Percentiles rank a stretch among this genome's conserved stretches.
Conservation (phyloP, 768 basidiomycete genomes). For the Trametes cingulata region DNA sequence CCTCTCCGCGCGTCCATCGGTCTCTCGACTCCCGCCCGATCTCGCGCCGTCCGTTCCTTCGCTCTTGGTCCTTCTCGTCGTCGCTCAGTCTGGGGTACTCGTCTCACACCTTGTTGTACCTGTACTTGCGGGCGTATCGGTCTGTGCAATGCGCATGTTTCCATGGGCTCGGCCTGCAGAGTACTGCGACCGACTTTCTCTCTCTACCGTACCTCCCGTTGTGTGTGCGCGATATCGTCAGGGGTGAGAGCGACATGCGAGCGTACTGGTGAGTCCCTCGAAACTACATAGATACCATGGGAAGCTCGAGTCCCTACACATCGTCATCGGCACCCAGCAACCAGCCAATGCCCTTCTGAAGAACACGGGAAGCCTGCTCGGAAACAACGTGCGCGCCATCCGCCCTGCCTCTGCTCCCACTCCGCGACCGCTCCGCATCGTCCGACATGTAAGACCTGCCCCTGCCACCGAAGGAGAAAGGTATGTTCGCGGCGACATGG, state of each 20-base stretch:
- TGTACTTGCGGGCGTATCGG: constrained; percentile 2
- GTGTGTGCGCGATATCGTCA: no score
- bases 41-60: constrained; percentile 1
- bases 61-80: not conserved
- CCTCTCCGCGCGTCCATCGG: not conserved
- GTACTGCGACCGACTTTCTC: constrained; percentile 7
- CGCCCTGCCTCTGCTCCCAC: constrained; percentile 29
- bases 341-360: constrained; percentile 95
- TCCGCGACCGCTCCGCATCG: constrained; percentile 43
- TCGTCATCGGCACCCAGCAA: constrained; percentile 83
- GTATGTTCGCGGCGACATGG: constrained; percentile 73
- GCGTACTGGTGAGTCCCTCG: not conserved
- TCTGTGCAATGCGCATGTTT: constrained; percentile 17
- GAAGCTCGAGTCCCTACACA: not conserved
- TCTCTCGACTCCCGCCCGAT: not conserved
- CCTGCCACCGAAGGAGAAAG: constrained; percentile 54
- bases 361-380: constrained; percentile 70
- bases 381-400: constrained; percentile 62
- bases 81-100: not conserved
- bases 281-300: not conserved
- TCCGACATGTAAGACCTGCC: constrained; percentile 31
- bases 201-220: not conserved
- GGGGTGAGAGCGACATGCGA: no score
- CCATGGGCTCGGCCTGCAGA: constrained; percentile 9
- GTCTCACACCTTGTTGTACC: constrained; percentile 8